Evolutionary conservation across 1,284 basidiomycete genomes (phyloP).

Genomic region (Malassezia japonica): DNA sequence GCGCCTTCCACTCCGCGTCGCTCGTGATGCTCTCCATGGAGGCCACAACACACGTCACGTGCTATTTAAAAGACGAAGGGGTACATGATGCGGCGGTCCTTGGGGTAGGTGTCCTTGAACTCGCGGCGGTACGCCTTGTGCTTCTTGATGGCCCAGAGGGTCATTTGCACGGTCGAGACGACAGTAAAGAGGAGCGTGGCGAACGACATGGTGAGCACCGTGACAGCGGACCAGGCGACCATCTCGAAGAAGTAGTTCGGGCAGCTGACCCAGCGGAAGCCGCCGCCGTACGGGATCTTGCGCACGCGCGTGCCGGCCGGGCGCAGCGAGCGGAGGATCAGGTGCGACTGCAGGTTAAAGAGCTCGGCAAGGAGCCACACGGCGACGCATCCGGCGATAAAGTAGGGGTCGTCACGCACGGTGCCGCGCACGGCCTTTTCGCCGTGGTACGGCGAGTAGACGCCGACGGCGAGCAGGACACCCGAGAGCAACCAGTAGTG

Average conservation of each 20-base stretch:
- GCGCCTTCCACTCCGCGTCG: conserved; percentile 6
- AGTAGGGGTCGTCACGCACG: conserved; percentile 59
- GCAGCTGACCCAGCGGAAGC: conserved; percentile 73
- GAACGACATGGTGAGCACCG: conserved; percentile 59
- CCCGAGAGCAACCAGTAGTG: conserved; percentile 64
- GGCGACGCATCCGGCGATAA: conserved; percentile 60
- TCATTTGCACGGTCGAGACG: conserved; percentile 66
- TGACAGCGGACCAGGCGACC: conserved; percentile 65
- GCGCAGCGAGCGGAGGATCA: conserved; percentile 71
- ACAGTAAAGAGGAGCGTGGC: conserved; percentile 65
- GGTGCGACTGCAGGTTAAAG: conserved; percentile 75
- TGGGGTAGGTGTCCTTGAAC: conserved; percentile 71
- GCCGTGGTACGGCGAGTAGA: conserved; percentile 52
- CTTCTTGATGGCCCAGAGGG: conserved; percentile 82
- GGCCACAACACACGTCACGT: conserved; percentile 8
- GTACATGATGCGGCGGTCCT: conserved; percentile 65
- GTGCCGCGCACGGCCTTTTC: conserved; percentile 66
- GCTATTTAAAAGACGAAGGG: conserved; percentile 59
- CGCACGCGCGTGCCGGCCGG: conserved; percentile 70
- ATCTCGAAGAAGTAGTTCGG: conserved; percentile 93
- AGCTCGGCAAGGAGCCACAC: conserved; percentile 71
- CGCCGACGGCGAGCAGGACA: conserved; percentile 20
- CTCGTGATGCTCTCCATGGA: conserved; percentile 1
- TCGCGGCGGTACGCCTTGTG: conserved; percentile 83
- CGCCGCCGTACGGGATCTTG: conserved; percentile 67